phyloP scores from a whole-genome alignment of 1,139 yeast genomes.

The Eremothecium cymbalariae region DNA sequence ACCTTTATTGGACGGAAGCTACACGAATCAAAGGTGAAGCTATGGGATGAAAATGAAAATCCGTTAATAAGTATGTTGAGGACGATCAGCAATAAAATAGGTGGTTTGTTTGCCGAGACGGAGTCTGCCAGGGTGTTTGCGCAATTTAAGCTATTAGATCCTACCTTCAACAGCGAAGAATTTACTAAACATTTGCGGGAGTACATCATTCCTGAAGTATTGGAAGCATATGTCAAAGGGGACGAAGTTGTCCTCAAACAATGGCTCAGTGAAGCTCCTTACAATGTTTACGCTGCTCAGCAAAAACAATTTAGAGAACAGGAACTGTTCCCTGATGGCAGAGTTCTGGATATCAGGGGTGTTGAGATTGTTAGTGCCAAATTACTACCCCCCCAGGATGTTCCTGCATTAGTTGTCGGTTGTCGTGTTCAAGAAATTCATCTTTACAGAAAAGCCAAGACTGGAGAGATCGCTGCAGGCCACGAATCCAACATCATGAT shows the following conservation, averaged over 20 bases:
- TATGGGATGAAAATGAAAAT: slow-evolving; percentile 92
- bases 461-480: slow-evolving; percentile 95
- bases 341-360: slow-evolving; percentile 88
- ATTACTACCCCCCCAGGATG: slow-evolving; percentile 81
- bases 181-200: slow-evolving; percentile 83
- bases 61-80: slow-evolving; percentile 78
- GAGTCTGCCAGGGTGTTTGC: slow-evolving; percentile 88
- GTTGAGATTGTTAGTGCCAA: slow-evolving; percentile 89
- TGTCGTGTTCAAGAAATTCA: slow-evolving; percentile 97
- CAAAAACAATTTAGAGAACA: slow-evolving; percentile 90
- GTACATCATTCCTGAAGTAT: slow-evolving; percentile 87
- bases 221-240: slow-evolving; percentile 93
- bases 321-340: slow-evolving; percentile 86
- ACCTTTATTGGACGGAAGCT: slow-evolving; percentile 62
- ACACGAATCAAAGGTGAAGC: slow-evolving; percentile 53
- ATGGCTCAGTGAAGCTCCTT: slow-evolving; percentile 98
- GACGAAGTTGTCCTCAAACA: slow-evolving; percentile 72
- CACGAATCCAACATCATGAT: slow-evolving; percentile 87
- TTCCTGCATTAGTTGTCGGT: slow-evolving; percentile 88
- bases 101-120: slow-evolving; percentile 90
- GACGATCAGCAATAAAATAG: slow-evolving; percentile 69
- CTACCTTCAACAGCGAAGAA: slow-evolving; percentile 70
- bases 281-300: slow-evolving; percentile 87
- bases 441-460: slow-evolving; percentile 77
- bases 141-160: slow-evolving; percentile 84